A percentile compares a stretch with the other conserved stretches of the same genome.
Conservation (phyloP, 306 rosid species). For the Malus asiatica region DNA sequence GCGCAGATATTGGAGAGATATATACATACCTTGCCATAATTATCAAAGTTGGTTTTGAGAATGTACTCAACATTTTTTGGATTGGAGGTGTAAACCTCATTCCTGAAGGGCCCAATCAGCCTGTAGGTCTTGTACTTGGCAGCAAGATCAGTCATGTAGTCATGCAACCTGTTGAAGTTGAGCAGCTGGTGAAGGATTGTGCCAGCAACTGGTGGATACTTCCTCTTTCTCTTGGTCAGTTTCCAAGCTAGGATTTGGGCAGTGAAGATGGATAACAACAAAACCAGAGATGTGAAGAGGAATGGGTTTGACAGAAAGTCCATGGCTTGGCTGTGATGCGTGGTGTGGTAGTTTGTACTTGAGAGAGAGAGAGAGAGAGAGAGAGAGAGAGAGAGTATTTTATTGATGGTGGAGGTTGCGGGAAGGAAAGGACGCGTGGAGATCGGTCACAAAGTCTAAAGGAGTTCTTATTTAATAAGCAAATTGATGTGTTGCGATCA, state of each 20-base stretch:
- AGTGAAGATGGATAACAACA: conserved; percentile 21
- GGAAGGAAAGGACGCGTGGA: no score
- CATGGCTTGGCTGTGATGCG: conserved; percentile 2
- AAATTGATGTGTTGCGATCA: no score
- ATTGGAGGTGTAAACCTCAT: conserved; percentile 66
- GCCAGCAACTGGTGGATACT: conserved; percentile 65
- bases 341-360: no score
- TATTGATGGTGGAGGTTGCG: no score
- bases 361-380: no score
- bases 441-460: no score
- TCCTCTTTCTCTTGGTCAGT: conserved; percentile 25
- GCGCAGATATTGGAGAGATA: neutral
- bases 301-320: conserved; percentile 32
- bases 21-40: conserved; percentile 69
- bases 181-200: conserved; percentile 56
- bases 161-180: conserved; percentile 63
- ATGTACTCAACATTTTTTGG: conserved; percentile 74
- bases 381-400: no score
- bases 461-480: no score
- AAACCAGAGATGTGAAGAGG: conserved; percentile 22
- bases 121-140: conserved; percentile 63
- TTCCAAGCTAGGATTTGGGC: conserved; percentile 16
- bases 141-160: conserved; percentile 81
- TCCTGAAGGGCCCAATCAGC: conserved; percentile 42
- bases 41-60: conserved; percentile 67